A percentile compares a stretch with the other conserved stretches of the same genome.
These are phyloP conservation scores for Beauveria sp. DNA, from an alignment of 2,329 filamentous ascomycete species.

Conservation along the genomic window DNA sequence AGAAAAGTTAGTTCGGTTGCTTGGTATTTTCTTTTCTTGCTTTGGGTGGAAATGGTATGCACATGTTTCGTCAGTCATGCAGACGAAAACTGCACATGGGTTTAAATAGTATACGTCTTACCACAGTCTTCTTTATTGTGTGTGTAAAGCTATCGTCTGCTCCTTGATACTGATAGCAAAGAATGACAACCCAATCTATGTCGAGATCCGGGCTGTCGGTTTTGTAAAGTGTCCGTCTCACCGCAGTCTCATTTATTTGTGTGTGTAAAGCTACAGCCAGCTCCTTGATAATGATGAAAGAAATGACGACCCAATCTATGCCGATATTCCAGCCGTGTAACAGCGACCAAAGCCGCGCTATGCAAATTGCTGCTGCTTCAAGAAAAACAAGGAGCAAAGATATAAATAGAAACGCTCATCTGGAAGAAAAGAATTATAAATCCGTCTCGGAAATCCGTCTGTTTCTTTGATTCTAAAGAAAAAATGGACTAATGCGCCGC, in stretches of 20 bases:
- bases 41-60: background rate
- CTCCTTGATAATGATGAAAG: background rate
- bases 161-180: background rate
- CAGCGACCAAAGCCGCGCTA: background rate
- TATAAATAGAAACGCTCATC: background rate
- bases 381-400: background rate
- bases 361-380: background rate
- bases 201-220: background rate
- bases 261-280: background rate
- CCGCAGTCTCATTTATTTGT: background rate
- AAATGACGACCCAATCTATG: background rate
- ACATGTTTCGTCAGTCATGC: background rate
- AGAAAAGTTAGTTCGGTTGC: background rate
- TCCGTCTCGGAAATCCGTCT: too few relatives aligned
- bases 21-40: background rate
- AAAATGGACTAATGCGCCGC: conserved; percentile 36
- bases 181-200: background rate
- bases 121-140: background rate
- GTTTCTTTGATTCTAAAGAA: background rate
- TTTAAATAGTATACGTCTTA: too few relatives aligned
- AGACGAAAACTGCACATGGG: background rate
- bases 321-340: background rate
- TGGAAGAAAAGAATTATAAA: too few relatives aligned
- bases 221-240: too few relatives aligned
- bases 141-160: background rate